Percentiles rank a stretch among this genome's conserved stretches.
These are phyloP conservation scores for Akanthomyces uredinophilus DNA, from an alignment of 2,329 filamentous ascomycete species.

Conservation along the genomic window DNA sequence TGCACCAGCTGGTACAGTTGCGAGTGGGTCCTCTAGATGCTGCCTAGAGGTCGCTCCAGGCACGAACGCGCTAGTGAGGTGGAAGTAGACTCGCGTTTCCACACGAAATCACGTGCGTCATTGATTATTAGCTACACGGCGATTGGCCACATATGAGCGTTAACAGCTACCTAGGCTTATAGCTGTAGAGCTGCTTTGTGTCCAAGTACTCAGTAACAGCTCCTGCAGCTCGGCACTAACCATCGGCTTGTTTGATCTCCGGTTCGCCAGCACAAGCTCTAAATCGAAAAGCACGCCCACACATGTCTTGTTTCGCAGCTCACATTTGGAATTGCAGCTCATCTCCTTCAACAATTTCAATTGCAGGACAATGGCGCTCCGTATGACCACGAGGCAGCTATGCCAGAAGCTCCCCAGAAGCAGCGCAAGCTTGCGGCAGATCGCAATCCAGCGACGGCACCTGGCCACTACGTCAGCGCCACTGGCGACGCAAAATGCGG, in stretches of 20 bases:
- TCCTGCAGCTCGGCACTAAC: not conserved
- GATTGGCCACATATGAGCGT: slow-evolving; percentile 2
- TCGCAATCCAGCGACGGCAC: slow-evolving; percentile 27
- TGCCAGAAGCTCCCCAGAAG: slow-evolving; percentile 24
- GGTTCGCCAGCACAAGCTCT: slow-evolving; percentile 7
- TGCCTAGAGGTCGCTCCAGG: slow-evolving; percentile 11
- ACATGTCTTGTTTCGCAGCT: not conserved
- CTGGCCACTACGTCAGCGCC: slow-evolving; percentile 47
- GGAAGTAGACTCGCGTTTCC: not conserved
- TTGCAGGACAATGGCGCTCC: slow-evolving; percentile 32
- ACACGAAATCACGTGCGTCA: slow-evolving; percentile 13
- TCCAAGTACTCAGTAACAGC: slow-evolving; percentile 8
- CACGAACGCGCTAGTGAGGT: slow-evolving; percentile 9
- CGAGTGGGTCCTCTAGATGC: slow-evolving; percentile 8
- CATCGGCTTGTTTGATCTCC: slow-evolving; percentile 10
- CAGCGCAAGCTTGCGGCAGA: slow-evolving; percentile 25
- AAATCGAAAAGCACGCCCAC: not conserved
- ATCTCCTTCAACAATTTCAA: not conserved
- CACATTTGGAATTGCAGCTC: not conserved
- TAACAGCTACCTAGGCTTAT: not conserved
- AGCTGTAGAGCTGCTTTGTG: too few species aligned
- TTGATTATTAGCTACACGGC: slow-evolving; percentile 1
- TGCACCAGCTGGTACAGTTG: not conserved
- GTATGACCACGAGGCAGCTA: slow-evolving; percentile 34
- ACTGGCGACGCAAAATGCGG: slow-evolving; percentile 73